A percentile compares a stretch with the other conserved stretches of the same genome.
phyloP scores from a whole-genome alignment of 1,284 basidiomycete genomes.

The Lentinula novae-zelandiae region DNA sequence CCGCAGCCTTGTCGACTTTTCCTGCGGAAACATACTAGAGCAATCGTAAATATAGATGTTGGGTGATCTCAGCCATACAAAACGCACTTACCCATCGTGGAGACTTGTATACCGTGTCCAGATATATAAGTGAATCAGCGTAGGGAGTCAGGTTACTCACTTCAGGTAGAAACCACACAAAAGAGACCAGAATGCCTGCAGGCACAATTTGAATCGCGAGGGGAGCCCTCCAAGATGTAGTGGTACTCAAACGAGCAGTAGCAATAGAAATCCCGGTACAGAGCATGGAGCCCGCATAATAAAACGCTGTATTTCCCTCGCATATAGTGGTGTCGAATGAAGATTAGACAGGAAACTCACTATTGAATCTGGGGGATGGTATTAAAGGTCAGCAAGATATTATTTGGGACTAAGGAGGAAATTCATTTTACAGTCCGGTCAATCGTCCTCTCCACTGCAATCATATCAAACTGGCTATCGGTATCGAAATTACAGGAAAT shows the following conservation, averaged over 20 bases:
- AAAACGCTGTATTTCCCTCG: conserved; percentile 30
- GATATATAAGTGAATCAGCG: neutral
- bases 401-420: neutral
- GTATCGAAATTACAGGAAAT: neutral
- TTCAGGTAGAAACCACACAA: conserved; percentile 45
- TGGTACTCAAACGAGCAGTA: conserved; percentile 36
- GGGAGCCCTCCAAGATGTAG: conserved; percentile 45
- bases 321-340: too few relatives aligned
- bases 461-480: neutral
- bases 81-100: conserved; percentile 37
- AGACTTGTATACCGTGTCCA: conserved; percentile 24
- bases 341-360: conserved; percentile 18
- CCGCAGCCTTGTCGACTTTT: conserved; percentile 43
- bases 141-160: conserved; percentile 20
- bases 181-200: conserved; percentile 39
- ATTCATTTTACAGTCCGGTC: conserved; percentile 41
- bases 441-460: conserved; percentile 54
- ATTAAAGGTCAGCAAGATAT: neutral
- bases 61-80: neutral
- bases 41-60: neutral
- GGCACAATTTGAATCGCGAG: conserved; percentile 51
- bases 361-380: conserved; percentile 28
- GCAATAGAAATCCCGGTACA: conserved; percentile 43
- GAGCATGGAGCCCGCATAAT: conserved; percentile 40
- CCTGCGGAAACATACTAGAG: conserved; percentile 44